Percentiles rank a stretch among this genome's conserved stretches.
Conservation (phyloP, 2,329 filamentous ascomycete species). For the Geosmithia flava region DNA sequence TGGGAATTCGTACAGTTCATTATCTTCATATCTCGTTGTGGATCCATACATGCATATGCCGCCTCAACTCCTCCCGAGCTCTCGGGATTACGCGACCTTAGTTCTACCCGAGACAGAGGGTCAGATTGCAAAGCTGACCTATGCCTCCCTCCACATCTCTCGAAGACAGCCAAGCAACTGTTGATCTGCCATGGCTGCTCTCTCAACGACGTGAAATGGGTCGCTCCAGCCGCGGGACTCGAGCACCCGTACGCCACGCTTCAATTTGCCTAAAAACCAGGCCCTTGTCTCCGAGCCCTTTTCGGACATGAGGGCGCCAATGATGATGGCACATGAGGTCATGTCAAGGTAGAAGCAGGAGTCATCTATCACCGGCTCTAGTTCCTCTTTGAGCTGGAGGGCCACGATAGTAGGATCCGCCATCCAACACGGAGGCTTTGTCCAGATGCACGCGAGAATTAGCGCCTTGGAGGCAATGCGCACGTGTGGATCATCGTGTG, state of each 20-base stretch:
- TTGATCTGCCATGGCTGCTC: background rate
- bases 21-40: background rate
- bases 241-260: background rate
- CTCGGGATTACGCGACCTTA: background rate
- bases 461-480: background rate
- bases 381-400: background rate
- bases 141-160: background rate
- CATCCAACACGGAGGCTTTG: background rate
- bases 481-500: background rate
- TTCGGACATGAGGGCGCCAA: constrained; percentile 1
- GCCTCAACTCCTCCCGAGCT: too few species aligned
- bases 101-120: background rate
- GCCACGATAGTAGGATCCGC: background rate
- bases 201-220: background rate
- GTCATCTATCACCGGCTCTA: background rate
- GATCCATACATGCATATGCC: background rate
- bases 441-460: background rate
- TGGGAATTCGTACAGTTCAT: background rate
- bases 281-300: constrained; percentile 1
- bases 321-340: constrained; percentile 3
- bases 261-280: constrained; percentile 3
- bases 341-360: constrained; percentile 4
- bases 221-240: background rate
- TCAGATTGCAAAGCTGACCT: background rate
- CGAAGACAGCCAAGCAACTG: background rate